A percentile compares a stretch with the other conserved stretches of the same genome.
These are phyloP conservation scores for Macaranga tanarius DNA, from an alignment of 441 rosid genomes.

Conservation along the genomic window DNA sequence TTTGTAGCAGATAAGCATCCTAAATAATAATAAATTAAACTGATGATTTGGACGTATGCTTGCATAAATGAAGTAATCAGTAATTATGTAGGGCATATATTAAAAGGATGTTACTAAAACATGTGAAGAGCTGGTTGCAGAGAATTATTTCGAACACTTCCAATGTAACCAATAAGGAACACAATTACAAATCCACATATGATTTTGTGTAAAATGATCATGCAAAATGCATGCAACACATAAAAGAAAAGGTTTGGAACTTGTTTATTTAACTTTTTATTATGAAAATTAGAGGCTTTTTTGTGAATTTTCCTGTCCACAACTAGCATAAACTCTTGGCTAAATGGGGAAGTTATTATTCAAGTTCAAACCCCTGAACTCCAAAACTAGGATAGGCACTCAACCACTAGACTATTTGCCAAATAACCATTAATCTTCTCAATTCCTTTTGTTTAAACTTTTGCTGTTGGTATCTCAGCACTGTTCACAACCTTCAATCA, in stretches of 20 bases:
- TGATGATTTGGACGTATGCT: neutral
- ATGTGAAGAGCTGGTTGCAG: neutral
- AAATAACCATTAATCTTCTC: neutral
- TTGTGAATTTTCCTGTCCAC: neutral
- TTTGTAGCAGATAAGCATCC: constrained; percentile 8
- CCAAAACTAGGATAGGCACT: no score
- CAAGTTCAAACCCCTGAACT: no score
- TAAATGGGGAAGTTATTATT: no score
- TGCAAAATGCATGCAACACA: neutral
- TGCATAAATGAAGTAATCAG: neutral
- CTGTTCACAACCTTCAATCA: neutral
- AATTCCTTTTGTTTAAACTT: neutral
- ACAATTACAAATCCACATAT: neutral
- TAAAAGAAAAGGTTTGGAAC: neutral
- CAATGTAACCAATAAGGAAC: neutral
- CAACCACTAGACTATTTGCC: neutral
- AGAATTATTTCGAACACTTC: neutral
- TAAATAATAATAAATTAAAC: neutral
- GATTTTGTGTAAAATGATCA: neutral
- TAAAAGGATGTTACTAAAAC: neutral
- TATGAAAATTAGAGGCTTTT: neutral
- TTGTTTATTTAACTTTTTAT: neutral
- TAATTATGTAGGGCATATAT: neutral
- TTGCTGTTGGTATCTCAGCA: constrained; percentile 1
- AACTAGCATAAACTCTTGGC: neutral